These are phyloP conservation scores for Omphalea diandra DNA, from an alignment of 441 rosid genomes.

Conservation along the genomic window DNA sequence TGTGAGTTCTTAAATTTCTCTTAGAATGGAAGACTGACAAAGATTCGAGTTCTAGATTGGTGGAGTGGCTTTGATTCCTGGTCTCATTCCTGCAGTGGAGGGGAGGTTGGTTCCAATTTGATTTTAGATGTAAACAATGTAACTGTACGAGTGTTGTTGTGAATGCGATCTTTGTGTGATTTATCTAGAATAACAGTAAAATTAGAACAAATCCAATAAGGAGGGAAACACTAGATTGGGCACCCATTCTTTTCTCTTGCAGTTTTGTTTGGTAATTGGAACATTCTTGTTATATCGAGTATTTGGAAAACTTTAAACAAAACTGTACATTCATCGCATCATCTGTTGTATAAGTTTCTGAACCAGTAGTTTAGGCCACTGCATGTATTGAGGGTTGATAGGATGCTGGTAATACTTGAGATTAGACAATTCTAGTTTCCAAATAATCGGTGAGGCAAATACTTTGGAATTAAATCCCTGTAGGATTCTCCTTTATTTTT, in stretches of 20 bases:
- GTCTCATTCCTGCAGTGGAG: slow-evolving; percentile 74
- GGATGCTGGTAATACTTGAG: neutral
- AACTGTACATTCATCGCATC: neutral
- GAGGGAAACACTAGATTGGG: neutral
- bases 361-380: neutral
- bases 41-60: slow-evolving; percentile 61
- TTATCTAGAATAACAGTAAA: neutral
- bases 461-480: neutral
- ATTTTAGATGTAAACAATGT: slow-evolving; percentile 20
- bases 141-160: neutral
- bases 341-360: neutral
- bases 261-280: neutral
- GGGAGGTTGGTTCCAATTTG: slow-evolving; percentile 64
- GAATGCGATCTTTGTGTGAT: slow-evolving; percentile 1
- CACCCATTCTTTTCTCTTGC: neutral
- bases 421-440: neutral
- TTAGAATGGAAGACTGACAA: slow-evolving; percentile 23
- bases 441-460: neutral
- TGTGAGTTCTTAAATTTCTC: neutral
- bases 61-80: slow-evolving; percentile 88
- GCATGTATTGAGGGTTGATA: neutral
- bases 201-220: neutral
- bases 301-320: neutral
- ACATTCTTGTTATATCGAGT: neutral
- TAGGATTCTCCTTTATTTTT: neutral